These are phyloP conservation scores for Gossypium gossypioides DNA, from an alignment of 441 rosid species.

Conservation along the genomic window DNA sequence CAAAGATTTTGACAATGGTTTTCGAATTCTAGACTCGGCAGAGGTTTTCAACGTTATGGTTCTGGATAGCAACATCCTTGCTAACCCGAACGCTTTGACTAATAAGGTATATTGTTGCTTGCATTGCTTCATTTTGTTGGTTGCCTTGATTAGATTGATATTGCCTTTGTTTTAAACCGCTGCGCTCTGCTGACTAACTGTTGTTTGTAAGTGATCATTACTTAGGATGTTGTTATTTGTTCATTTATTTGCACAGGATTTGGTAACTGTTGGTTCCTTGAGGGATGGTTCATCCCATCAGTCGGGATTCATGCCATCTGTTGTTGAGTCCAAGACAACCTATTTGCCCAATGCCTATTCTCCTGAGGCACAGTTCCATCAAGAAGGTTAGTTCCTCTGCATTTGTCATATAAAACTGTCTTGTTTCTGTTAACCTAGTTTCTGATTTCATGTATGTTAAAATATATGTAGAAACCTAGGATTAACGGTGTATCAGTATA, in stretches of 20 bases:
- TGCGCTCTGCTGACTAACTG: not conserved
- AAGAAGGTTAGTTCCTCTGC: conserved; percentile 28
- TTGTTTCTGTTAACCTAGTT: not conserved
- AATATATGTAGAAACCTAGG: not conserved
- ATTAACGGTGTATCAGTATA: not conserved
- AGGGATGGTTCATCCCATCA: conserved; percentile 17
- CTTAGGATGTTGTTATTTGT: conserved; percentile 17
- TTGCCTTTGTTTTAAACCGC: not conserved
- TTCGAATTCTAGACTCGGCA: conserved; percentile 19
- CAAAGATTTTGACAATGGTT: not conserved
- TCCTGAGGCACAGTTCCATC: conserved; percentile 18
- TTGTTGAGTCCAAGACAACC: conserved; percentile 11
- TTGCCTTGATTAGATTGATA: not conserved
- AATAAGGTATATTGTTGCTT: conserved; percentile 23
- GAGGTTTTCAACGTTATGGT: conserved; percentile 15
- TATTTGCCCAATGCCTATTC: conserved; percentile 23
- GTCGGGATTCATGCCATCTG: conserved; percentile 7
- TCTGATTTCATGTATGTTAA: not conserved
- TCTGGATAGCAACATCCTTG: conserved; percentile 13
- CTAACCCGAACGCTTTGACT: conserved; percentile 18
- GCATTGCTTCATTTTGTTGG: not conserved
- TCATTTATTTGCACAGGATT: conserved; percentile 16
- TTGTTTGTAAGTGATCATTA: conserved; percentile 9
- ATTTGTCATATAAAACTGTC: not conserved
- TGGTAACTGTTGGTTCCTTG: conserved; percentile 20